Evolutionary conservation across 2,329 filamentous ascomycete genomes (phyloP).

Genomic region (Colletotrichum liriopes): DNA sequence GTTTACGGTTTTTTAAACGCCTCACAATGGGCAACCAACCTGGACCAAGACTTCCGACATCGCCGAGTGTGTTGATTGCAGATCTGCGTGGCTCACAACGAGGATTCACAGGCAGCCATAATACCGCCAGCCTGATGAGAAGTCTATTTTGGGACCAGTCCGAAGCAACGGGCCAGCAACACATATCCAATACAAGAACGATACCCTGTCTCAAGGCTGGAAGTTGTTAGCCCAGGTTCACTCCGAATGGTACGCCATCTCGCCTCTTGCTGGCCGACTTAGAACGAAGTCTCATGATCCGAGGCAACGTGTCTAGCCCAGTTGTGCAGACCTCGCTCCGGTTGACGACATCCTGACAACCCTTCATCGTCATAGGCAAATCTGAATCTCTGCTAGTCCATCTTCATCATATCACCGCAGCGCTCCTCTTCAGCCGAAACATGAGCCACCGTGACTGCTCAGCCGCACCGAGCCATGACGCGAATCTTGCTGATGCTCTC

Average conservation of each 20-base stretch:
- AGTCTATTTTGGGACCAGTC: not conserved
- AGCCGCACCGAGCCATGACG: conserved; percentile 9
- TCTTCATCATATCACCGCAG: conserved; percentile 3
- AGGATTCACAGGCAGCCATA: not conserved
- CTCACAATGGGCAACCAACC: not conserved
- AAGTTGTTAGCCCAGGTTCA: not conserved
- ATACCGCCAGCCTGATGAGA: not conserved
- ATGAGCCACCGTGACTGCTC: conserved; percentile 1
- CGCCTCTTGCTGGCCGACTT: no score
- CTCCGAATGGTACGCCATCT: not conserved
- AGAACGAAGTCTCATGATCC: not conserved
- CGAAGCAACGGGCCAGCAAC: not conserved
- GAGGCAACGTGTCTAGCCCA: not conserved
- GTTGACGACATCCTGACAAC: not conserved
- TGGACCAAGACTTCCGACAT: not conserved
- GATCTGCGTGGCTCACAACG: conserved; percentile 1
- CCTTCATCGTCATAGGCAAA: not conserved
- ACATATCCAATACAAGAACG: not conserved
- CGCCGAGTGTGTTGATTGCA: not conserved
- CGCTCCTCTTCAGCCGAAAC: not conserved
- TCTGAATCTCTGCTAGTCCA: conserved; percentile 5
- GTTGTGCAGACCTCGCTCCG: not conserved
- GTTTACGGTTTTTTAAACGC: not conserved
- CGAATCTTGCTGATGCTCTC: not conserved
- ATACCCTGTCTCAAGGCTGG: not conserved